Percentiles rank a stretch among this genome's conserved stretches.
Conservation (phyloP, 805 yeast genomes). For the Metschnikowia lochheadii region DNA sequence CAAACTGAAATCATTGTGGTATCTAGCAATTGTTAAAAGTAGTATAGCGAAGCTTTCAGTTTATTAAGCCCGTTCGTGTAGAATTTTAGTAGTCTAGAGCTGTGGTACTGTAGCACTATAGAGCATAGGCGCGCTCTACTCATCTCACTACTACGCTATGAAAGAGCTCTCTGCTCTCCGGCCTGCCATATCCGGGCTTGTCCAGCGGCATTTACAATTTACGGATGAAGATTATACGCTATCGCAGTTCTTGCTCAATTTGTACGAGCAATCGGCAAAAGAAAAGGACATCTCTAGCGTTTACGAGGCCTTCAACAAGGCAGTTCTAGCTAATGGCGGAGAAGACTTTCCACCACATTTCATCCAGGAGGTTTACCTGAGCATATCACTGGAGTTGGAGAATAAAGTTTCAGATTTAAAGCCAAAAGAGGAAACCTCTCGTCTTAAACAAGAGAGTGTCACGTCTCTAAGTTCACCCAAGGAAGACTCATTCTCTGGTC, state of each 20-base stretch:
- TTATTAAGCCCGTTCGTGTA: neutral
- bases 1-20: too few species aligned
- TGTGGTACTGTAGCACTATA: too few species aligned
- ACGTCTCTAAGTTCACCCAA: neutral
- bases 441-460: neutral
- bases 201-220: constrained; percentile 11
- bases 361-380: constrained; percentile 19
- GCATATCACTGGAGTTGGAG: constrained; percentile 3
- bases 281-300: constrained; percentile 4
- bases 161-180: constrained; percentile 5
- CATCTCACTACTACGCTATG: constrained; percentile 1
- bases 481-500: neutral
- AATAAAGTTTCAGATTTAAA: too few species aligned
- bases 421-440: neutral
- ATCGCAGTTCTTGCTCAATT: constrained; percentile 25
- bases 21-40: neutral
- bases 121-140: neutral
- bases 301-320: constrained; percentile 9
- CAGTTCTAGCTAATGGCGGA: constrained; percentile 37
- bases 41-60: neutral
- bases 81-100: neutral
- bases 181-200: constrained; percentile 6
- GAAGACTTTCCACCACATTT: constrained; percentile 36
- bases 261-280: constrained; percentile 20
- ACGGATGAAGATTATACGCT: constrained; percentile 20